Evolutionary conservation across 805 yeast genomes (phyloP).

Genomic region (Komagataella kurtzmanii): DNA sequence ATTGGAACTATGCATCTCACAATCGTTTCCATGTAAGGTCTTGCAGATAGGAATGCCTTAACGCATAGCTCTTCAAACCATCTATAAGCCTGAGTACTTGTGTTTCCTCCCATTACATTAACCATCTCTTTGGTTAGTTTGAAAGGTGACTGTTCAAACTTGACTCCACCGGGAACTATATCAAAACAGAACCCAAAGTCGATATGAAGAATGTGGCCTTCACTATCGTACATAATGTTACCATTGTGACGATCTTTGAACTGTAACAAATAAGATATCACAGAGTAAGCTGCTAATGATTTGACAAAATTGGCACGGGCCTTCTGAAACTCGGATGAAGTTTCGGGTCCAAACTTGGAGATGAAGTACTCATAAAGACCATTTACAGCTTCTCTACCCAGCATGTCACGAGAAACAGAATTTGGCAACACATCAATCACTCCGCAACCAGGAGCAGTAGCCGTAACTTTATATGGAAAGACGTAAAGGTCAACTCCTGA

Average conservation of each 20-base stretch:
- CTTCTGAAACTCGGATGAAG: conserved; percentile 74
- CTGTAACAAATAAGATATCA: conserved; percentile 80
- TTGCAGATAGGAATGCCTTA: conserved; percentile 77
- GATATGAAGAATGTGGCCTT: conserved; percentile 90
- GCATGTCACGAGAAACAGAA: conserved; percentile 92
- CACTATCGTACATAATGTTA: conserved; percentile 89
- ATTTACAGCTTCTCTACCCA: conserved; percentile 97
- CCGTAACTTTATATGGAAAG: conserved; percentile 90
- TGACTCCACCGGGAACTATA: conserved; percentile 97
- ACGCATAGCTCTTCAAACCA: conserved; percentile 96
- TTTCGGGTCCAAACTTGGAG: conserved; percentile 91
- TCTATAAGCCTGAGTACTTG: conserved; percentile 70
- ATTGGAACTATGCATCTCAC: conserved; percentile 80
- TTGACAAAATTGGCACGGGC: conserved; percentile 90
- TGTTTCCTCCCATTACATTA: conserved; percentile 86
- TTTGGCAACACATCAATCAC: conserved; percentile 96
- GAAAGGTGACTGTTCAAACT: conserved; percentile 96
- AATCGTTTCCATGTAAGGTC: conserved; percentile 80
- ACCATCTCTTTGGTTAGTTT: conserved; percentile 95
- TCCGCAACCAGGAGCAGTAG: conserved; percentile 99
- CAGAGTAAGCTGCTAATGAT: conserved; percentile 88
- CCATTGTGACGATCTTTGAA: conserved; percentile 98
- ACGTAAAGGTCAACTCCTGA: conserved; percentile 85
- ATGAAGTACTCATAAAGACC: conserved; percentile 88
- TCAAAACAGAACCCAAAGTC: conserved; percentile 98